Evolutionary conservation across 345 rosid species (phyloP).

Genomic region (Eucalyptus fibrosa): DNA sequence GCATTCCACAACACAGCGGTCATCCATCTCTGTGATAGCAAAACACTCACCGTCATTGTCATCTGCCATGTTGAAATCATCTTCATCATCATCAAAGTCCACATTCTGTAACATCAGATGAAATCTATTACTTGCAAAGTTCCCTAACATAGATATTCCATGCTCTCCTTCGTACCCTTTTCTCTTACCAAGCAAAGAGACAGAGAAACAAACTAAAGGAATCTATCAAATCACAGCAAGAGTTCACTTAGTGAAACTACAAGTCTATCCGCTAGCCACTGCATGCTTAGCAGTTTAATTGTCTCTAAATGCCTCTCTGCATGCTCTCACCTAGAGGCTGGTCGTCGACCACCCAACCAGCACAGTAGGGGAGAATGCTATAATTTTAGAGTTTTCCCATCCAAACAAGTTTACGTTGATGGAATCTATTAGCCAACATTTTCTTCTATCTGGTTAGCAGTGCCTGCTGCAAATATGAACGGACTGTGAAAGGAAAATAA

Average conservation of each 20-base stretch:
- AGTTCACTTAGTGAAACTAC: background rate
- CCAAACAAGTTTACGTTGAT: background rate
- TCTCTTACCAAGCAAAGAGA: background rate
- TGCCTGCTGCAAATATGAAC: background rate
- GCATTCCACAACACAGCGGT: background rate
- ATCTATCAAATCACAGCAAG: background rate
- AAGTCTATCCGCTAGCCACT: background rate
- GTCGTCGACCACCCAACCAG: background rate
- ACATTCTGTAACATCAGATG: slow-evolving; percentile 11
- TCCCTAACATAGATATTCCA: background rate
- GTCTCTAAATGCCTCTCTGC: background rate
- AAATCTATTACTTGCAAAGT: background rate
- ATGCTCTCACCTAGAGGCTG: background rate
- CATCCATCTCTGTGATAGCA: background rate
- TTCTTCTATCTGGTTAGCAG: background rate
- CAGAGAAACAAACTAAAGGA: background rate
- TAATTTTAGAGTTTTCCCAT: background rate
- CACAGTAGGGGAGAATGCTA: background rate
- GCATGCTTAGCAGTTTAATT: background rate
- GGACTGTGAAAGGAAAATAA: background rate
- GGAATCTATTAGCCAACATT: background rate
- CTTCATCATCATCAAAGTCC: slow-evolving; percentile 44
- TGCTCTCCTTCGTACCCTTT: background rate
- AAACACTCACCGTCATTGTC: slow-evolving; percentile 19
- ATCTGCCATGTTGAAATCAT: slow-evolving; percentile 29